These are phyloP conservation scores for Ophidiomyces ophidiicola DNA, from an alignment of 2,329 filamentous ascomycete species.

Conservation along the genomic window DNA sequence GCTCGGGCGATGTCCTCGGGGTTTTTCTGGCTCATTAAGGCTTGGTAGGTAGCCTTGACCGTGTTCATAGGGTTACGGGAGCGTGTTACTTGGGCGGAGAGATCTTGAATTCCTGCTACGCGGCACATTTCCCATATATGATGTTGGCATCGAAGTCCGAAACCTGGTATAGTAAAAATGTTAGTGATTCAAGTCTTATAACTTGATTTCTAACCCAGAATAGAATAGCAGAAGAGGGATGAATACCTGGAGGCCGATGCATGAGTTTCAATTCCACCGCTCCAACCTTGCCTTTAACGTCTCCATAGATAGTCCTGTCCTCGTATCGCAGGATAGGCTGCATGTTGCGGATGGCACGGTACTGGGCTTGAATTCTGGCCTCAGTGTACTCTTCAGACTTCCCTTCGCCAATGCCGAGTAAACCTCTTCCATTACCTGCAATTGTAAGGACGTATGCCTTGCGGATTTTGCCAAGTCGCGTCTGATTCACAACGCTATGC, in stretches of 20 bases:
- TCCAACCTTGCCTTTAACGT: slow-evolving; percentile 70
- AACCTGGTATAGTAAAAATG: slow-evolving; percentile 47
- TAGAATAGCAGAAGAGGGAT: neutral
- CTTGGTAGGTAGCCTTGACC: slow-evolving; percentile 79
- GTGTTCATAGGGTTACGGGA: slow-evolving; percentile 96
- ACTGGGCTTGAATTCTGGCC: slow-evolving; percentile 58
- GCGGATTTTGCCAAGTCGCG: slow-evolving; percentile 83
- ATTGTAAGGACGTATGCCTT: slow-evolving; percentile 65
- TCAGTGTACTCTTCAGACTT: slow-evolving; percentile 66
- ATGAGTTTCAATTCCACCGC: slow-evolving; percentile 76
- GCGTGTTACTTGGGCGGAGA: slow-evolving; percentile 69
- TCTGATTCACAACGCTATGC: slow-evolving; percentile 78
- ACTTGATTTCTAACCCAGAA: neutral
- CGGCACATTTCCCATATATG: slow-evolving; percentile 92
- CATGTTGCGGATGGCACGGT: slow-evolving; percentile 83
- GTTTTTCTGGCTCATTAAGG: slow-evolving; percentile 68
- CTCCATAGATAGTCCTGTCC: slow-evolving; percentile 78
- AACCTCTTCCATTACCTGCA: slow-evolving; percentile 74
- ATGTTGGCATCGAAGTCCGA: slow-evolving; percentile 81
- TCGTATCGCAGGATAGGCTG: slow-evolving; percentile 85
- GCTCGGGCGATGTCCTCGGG: slow-evolving; percentile 84
- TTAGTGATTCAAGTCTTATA: slow-evolving; percentile 1
- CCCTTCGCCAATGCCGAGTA: slow-evolving; percentile 78
- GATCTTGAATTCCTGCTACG: slow-evolving; percentile 71
- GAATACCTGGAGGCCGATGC: slow-evolving; percentile 73